Conservation (phyloP, 306 rosid genomes). For the Trichosanthes cucumerina region DNA sequence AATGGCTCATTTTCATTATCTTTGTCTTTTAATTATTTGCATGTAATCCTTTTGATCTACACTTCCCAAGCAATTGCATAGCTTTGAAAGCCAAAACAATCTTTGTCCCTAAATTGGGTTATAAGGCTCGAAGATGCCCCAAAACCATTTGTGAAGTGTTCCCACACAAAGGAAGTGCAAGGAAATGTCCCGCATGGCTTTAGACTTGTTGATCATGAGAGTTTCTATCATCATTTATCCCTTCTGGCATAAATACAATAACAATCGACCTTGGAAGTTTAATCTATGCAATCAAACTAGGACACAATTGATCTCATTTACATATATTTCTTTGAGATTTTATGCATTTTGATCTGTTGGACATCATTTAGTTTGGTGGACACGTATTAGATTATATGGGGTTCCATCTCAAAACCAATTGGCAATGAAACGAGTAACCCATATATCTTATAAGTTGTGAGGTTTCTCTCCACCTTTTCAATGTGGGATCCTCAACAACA, state of each 20-base stretch:
- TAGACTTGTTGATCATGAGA: not conserved
- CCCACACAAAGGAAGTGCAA: not conserved
- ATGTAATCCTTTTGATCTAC: not conserved
- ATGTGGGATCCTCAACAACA: too few relatives aligned
- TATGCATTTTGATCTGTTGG: slow-evolving; percentile 5
- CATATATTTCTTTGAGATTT: not conserved
- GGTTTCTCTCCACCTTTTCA: too few relatives aligned
- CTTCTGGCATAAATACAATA: not conserved
- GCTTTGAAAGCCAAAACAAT: not conserved
- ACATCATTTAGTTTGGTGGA: slow-evolving; percentile 9
- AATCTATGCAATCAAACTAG: not conserved
- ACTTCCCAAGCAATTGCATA: not conserved
- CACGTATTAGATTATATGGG: too few relatives aligned
- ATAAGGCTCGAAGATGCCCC: not conserved
- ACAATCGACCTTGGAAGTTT: not conserved
- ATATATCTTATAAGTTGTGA: too few relatives aligned
- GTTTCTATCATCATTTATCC: not conserved
- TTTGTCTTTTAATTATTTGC: not conserved
- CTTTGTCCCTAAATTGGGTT: not conserved
- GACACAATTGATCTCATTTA: not conserved
- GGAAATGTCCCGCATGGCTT: not conserved
- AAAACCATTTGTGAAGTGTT: not conserved
- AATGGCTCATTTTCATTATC: not conserved
- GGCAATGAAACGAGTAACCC: too few relatives aligned
- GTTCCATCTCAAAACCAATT: too few relatives aligned